Evolutionary conservation across 106 monocot genomes (phyloP).

Genomic region (Phalaenopsis aphrodite): DNA sequence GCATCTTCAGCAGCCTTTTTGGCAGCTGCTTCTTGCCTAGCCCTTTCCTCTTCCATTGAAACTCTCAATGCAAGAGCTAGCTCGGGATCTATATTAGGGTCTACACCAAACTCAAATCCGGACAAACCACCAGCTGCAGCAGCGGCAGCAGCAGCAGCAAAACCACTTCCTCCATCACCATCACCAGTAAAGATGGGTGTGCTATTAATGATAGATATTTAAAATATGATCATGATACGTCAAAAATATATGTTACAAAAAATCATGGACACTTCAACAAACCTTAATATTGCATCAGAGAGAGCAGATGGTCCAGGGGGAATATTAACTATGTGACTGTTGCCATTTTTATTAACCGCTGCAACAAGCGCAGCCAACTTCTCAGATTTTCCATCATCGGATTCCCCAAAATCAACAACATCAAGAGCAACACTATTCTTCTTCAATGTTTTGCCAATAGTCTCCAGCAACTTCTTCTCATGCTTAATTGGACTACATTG

Average conservation of each 20-base stretch:
- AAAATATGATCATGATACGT: neutral
- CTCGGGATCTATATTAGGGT: conserved; percentile 95
- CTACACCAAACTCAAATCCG: conserved; percentile 94
- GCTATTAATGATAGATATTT: conserved; percentile 25
- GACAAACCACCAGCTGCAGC: conserved; percentile 78
- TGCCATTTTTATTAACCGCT: conserved; percentile 83
- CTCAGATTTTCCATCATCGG: conserved; percentile 78
- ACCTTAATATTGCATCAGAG: conserved; percentile 93
- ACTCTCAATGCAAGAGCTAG: conserved; percentile 92
- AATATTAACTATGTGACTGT: conserved; percentile 91
- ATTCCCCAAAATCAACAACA: conserved; percentile 90
- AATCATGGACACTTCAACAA: neutral
- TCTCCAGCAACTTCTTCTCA: conserved; percentile 77
- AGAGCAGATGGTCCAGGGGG: conserved; percentile 74
- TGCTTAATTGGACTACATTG: conserved; percentile 62
- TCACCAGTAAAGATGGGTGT: conserved; percentile 90
- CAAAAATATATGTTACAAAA: neutral
- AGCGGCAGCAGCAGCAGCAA: conserved; percentile 86
- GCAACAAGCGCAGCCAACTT: conserved; percentile 79
- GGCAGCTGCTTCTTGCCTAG: conserved; percentile 94
- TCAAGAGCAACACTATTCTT: conserved; percentile 96
- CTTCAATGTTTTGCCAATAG: conserved; percentile 85
- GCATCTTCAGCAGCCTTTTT: conserved; percentile 91
- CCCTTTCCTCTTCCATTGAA: conserved; percentile 99
- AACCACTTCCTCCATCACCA: conserved; percentile 86